Conservation (phyloP, 106 monocot species). For the Xerophyta viscosa region DNA sequence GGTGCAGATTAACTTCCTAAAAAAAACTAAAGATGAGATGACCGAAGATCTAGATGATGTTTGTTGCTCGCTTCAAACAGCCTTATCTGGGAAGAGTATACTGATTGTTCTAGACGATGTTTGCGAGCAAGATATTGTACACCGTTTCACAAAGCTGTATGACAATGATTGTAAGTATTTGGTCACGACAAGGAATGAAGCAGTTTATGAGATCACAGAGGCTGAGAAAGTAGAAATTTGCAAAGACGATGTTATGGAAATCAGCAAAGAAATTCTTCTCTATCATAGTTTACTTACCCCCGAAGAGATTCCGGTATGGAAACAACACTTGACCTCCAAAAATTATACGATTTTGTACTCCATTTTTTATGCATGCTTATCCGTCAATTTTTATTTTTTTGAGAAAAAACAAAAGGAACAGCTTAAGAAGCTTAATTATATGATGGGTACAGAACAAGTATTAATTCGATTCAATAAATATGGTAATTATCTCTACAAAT, state of each 20-base stretch:
- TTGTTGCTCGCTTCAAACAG: constrained; percentile 37
- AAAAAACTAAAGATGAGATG: constrained; percentile 14
- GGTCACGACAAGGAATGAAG: constrained; percentile 50
- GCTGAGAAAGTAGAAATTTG: constrained; percentile 53
- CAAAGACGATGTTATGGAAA: constrained; percentile 47
- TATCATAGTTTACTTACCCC: constrained; percentile 32
- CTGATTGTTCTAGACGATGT: constrained; percentile 52
- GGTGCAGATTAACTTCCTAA: constrained; percentile 38
- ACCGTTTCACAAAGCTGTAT: constrained; percentile 35
- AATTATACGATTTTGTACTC: no score
- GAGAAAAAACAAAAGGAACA: no score
- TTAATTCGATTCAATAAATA: no score
- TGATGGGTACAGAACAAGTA: no score
- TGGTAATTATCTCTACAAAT: no score
- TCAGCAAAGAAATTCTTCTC: constrained; percentile 52
- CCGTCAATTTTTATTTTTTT: no score
- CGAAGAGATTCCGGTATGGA: constrained; percentile 44
- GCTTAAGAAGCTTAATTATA: no score
- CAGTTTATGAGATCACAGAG: constrained; percentile 43
- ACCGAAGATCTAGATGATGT: constrained; percentile 36
- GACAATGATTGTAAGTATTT: constrained; percentile 41
- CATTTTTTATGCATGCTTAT: no score
- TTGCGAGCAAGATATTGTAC: constrained; percentile 58
- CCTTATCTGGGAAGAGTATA: constrained; percentile 39
- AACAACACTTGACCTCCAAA: no score